Percentiles rank a stretch among this genome's conserved stretches.
Conservation (phyloP, 352 stramenopile species). For the Phytopythium helicoides region DNA sequence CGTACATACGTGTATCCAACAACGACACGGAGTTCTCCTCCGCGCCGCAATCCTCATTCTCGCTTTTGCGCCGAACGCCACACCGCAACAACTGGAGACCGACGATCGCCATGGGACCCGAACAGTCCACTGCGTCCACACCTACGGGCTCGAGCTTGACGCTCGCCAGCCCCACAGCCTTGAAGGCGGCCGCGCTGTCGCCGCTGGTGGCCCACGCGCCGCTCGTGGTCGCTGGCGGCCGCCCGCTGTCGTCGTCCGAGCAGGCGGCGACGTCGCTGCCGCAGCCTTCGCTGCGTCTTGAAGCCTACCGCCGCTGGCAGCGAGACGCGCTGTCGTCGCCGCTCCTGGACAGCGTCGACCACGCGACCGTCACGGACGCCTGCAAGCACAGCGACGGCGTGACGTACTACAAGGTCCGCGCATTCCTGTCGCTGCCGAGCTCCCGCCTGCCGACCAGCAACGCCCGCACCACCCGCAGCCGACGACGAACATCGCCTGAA, state of each 20-base stretch:
- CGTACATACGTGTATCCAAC: too few species aligned
- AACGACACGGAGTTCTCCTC: too few species aligned
- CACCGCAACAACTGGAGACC: too few species aligned
- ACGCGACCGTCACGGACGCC: slow-evolving; percentile 32
- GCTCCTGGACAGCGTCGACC: slow-evolving; percentile 46
- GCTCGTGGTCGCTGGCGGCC: slow-evolving; percentile 4
- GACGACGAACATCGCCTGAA: slow-evolving; percentile 3
- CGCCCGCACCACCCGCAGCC: slow-evolving; percentile 21
- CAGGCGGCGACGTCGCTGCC: neutral
- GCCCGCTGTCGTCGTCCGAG: neutral
- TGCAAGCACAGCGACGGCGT: slow-evolving; percentile 22
- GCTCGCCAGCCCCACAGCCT: slow-evolving; percentile 2
- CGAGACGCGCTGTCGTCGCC: slow-evolving; percentile 14
- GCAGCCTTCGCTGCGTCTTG: slow-evolving; percentile 1
- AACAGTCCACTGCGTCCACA: neutral
- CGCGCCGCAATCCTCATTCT: neutral
- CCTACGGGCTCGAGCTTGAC: neutral
- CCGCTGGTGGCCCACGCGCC: slow-evolving; percentile 8
- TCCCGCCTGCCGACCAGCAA: slow-evolving; percentile 40
- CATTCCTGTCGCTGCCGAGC: slow-evolving; percentile 45
- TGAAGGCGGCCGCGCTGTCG: slow-evolving; percentile 7
- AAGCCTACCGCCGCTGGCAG: slow-evolving; percentile 7
- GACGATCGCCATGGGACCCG: neutral
- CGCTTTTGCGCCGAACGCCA: slow-evolving; percentile 3
- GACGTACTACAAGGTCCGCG: slow-evolving; percentile 49